Conservation (phyloP, 371 early-diverging fungal genomes). For the Batkoa obscura region DNA sequence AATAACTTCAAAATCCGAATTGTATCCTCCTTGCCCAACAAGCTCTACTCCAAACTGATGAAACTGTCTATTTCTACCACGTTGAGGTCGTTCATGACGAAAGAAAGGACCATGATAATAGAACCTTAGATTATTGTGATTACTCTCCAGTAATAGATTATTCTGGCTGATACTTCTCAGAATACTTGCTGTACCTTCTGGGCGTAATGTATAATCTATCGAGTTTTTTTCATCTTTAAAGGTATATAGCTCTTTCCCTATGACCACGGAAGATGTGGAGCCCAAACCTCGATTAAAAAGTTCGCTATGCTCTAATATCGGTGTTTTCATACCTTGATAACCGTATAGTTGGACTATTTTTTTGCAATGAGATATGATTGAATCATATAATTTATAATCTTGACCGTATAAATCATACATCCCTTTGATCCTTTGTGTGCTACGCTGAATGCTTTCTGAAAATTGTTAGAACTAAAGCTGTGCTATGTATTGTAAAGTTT, state of each 20-base stretch:
- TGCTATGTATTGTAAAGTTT: too few relatives aligned
- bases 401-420: neutral
- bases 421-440: neutral
- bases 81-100: slow-evolving; percentile 40
- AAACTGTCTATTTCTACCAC: slow-evolving; percentile 42
- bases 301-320: slow-evolving; percentile 33
- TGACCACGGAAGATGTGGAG: slow-evolving; percentile 28
- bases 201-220: slow-evolving; percentile 29
- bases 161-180: slow-evolving; percentile 21
- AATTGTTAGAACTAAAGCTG: too few relatives aligned
- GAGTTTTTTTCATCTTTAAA: slow-evolving; percentile 27
- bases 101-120: slow-evolving; percentile 45
- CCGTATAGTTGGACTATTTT: neutral
- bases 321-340: slow-evolving; percentile 19
- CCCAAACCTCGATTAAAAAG: slow-evolving; percentile 36
- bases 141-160: too few relatives aligned
- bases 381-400: neutral
- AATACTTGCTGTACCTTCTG: slow-evolving; percentile 33
- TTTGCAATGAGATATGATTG: neutral
- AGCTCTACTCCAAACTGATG: slow-evolving; percentile 42
- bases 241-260: slow-evolving; percentile 41
- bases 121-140: slow-evolving; percentile 21
- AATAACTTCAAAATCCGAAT: slow-evolving; percentile 31
- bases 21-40: slow-evolving; percentile 21
- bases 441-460: neutral